These are phyloP conservation scores for Trichoderma sp. DNA, from an alignment of 2,329 filamentous ascomycete species.

Conservation along the genomic window DNA sequence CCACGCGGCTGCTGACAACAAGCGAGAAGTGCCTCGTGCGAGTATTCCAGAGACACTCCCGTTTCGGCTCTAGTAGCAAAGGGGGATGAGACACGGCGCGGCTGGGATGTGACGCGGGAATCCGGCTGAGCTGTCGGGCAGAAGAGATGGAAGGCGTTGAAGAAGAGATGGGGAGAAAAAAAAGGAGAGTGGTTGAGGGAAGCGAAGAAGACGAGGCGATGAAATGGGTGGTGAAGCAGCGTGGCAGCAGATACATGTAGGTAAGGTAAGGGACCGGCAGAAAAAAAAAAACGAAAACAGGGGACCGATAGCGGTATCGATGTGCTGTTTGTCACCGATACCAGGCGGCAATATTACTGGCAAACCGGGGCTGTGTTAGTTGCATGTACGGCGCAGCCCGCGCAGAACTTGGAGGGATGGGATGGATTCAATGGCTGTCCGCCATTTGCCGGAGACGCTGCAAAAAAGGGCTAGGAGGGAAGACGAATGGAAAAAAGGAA, in stretches of 20 bases:
- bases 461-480: neutral
- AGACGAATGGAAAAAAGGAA: neutral
- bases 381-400: conserved; percentile 10
- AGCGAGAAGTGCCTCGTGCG: conserved; percentile 19
- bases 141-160: neutral
- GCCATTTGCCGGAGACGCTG: conserved; percentile 11
- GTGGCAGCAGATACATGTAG: neutral
- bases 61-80: conserved; percentile 4
- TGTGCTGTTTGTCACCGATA: conserved; percentile 6
- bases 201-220: conserved; percentile 11
- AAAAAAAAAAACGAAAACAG: conserved; percentile 20
- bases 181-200: conserved; percentile 10
- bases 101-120: conserved; percentile 16
- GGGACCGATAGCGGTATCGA: conserved; percentile 22
- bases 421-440: neutral
- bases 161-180: neutral
- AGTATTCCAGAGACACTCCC: neutral
- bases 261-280: neutral
- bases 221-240: neutral
- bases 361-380: conserved; percentile 1
- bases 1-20: conserved; percentile 24
- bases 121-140: neutral
- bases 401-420: neutral
- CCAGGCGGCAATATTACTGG: conserved; percentile 6
- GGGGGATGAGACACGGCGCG: conserved; percentile 5